Conservation (phyloP, 495 filamentous ascomycete genomes). For the Cudoniella acicularis region DNA sequence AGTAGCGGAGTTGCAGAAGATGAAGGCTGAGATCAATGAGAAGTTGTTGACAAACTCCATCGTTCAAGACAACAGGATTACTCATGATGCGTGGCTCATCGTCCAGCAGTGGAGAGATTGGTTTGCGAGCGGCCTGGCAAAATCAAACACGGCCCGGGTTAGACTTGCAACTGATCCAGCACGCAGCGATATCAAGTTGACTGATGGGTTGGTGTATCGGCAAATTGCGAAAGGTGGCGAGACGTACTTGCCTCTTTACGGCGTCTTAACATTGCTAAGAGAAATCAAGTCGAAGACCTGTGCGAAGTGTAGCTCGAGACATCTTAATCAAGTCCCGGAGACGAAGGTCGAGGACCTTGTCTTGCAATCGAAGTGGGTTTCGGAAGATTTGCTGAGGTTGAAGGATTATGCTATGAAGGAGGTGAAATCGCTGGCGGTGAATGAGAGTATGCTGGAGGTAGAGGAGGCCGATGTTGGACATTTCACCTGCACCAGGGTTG, state of each 20-base stretch:
- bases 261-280: neutral
- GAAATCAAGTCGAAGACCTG: no score
- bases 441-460: conserved; percentile 9
- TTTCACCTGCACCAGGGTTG: conserved; percentile 14
- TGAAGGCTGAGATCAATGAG: conserved; percentile 3
- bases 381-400: conserved; percentile 10
- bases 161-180: no score
- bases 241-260: conserved; percentile 3
- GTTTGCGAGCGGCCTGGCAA: neutral
- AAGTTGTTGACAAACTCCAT: conserved; percentile 3
- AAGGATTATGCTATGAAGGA: conserved; percentile 10
- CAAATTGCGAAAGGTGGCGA: conserved; percentile 5
- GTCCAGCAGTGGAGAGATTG: conserved; percentile 10
- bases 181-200: neutral
- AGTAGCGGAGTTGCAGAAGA: neutral
- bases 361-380: neutral
- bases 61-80: neutral
- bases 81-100: neutral
- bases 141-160: neutral
- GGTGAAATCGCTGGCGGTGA: conserved; percentile 5
- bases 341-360: no score
- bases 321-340: no score
- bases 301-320: no score
- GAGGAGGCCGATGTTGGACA: conserved; percentile 9
- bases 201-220: conserved; percentile 6